Conservation (phyloP, 208 protist genomes). For the Leishmania turanica region DNA sequence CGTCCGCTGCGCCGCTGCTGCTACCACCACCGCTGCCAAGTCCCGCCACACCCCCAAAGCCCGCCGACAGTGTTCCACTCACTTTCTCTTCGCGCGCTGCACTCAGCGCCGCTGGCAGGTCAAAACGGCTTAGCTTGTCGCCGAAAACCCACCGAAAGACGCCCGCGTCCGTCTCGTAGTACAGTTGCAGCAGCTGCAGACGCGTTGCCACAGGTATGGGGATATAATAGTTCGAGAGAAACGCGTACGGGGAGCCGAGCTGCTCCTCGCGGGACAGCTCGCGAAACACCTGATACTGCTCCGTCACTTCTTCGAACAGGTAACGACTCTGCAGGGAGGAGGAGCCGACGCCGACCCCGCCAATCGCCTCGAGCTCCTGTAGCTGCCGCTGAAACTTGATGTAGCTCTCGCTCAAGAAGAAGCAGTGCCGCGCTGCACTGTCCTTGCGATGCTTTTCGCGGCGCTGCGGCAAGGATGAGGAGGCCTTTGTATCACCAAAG, state of each 20-base stretch:
- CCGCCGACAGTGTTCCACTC: slow-evolving; percentile 3
- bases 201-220: slow-evolving; percentile 67
- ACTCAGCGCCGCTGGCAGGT: slow-evolving; percentile 26
- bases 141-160: slow-evolving; percentile 80
- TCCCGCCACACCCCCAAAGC: not conserved
- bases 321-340: slow-evolving; percentile 45
- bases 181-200: slow-evolving; percentile 65
- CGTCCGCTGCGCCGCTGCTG: slow-evolving; percentile 1
- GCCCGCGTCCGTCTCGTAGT: slow-evolving; percentile 72
- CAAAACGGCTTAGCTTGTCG: slow-evolving; percentile 55
- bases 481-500: not conserved
- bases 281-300: slow-evolving; percentile 82
- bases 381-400: slow-evolving; percentile 56
- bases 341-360: slow-evolving; percentile 21
- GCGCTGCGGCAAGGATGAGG: not conserved
- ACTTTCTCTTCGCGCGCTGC: slow-evolving; percentile 20
- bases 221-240: slow-evolving; percentile 77
- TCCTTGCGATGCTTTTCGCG: slow-evolving; percentile 3
- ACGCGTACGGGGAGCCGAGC: slow-evolving; percentile 77
- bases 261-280: slow-evolving; percentile 56
- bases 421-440: slow-evolving; percentile 18
- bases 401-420: slow-evolving; percentile 52
- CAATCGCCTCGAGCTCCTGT: slow-evolving; percentile 35
- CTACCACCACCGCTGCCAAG: slow-evolving; percentile 4
- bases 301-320: slow-evolving; percentile 65